These are phyloP conservation scores for Mortierella sp. DNA, from an alignment of 371 early-diverging fungal species.

Conservation along the genomic window DNA sequence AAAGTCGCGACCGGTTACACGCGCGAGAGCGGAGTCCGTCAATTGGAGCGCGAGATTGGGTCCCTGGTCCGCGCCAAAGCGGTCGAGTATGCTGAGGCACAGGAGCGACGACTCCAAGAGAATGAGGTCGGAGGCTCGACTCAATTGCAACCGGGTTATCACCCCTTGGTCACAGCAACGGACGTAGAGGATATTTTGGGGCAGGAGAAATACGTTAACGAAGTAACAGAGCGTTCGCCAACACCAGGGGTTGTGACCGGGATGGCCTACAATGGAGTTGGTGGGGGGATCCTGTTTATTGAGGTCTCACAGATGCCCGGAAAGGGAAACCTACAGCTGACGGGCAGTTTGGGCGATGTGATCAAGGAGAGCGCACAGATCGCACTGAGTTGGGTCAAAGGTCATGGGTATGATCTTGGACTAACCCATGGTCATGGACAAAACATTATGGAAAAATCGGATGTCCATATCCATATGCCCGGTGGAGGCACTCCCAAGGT, in stretches of 20 bases:
- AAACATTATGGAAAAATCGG: slow-evolving; percentile 61
- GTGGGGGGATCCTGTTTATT: slow-evolving; percentile 87
- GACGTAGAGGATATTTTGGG: slow-evolving; percentile 79
- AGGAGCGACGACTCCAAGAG: slow-evolving; percentile 34
- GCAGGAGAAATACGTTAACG: slow-evolving; percentile 73
- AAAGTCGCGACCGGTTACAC: slow-evolving; percentile 84
- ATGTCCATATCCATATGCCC: slow-evolving; percentile 91
- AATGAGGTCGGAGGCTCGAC: not conserved
- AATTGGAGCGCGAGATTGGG: slow-evolving; percentile 78
- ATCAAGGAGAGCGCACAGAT: slow-evolving; percentile 91
- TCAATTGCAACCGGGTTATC: not conserved
- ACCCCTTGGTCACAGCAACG: not conserved
- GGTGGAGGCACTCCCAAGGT: slow-evolving; percentile 84
- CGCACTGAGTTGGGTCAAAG: slow-evolving; percentile 86
- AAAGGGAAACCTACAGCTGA: slow-evolving; percentile 75
- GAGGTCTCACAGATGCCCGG: slow-evolving; percentile 87
- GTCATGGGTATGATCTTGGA: slow-evolving; percentile 76
- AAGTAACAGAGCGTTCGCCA: slow-evolving; percentile 70
- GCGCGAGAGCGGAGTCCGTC: slow-evolving; percentile 90
- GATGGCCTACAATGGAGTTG: slow-evolving; percentile 85
- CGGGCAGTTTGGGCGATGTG: slow-evolving; percentile 90
- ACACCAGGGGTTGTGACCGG: slow-evolving; percentile 88
- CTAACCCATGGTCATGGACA: slow-evolving; percentile 59
- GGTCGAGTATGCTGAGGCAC: slow-evolving; percentile 71
- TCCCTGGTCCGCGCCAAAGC: slow-evolving; percentile 81